Evolutionary conservation across 495 filamentous ascomycete genomes (phyloP), one percentile per base, ranked within the genome.

Genomic region (Letharia lupina): DNA sequence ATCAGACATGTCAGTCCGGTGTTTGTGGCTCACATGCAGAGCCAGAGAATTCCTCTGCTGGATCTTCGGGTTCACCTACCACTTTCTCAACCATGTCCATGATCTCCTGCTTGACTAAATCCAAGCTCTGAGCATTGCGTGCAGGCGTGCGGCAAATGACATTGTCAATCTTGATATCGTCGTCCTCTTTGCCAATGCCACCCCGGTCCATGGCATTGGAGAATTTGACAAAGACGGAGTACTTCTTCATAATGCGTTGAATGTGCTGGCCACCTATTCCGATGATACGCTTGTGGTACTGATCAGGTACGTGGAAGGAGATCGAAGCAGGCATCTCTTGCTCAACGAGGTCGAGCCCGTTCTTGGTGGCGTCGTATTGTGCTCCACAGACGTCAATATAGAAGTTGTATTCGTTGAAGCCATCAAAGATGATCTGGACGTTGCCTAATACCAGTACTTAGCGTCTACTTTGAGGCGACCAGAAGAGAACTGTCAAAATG

Each of bases 221-320:
- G 74, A 99, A 99, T 75, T 99, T 99, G 79, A 99, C 94, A 69
- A 98, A 99, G 65, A 99, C 94, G 3, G 94, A 99, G 78, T 99
- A 95, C 77, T 97, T 97, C 81, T 99, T 99, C 94, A 98, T 99
- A 79, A 98, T 98, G 65, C 92, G 92, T 74, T 99, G 94, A 71
- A 99, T 99, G 71, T 98, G 95, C 74, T 96, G 91, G 23, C 94
- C 94, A 67, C 94, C 95, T 66, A 98, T 97, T 63, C 94, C 94
- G 69, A 99, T 99, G 69, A 99, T 99, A 52, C 95, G 91, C 80
- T 98, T 99, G 77, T 99, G 94, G 74, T 99, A 99, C 72, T 97
- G 93, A 71, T 98, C 95, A n/a, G 94, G 94, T 35, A 99, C 94
- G 73, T 99, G 94, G 81, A 99, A 99, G 0, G 95, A 96, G 73